Evolutionary conservation across 2,329 filamentous ascomycete species (phyloP).

Genomic region (Beauveria sp.): DNA sequence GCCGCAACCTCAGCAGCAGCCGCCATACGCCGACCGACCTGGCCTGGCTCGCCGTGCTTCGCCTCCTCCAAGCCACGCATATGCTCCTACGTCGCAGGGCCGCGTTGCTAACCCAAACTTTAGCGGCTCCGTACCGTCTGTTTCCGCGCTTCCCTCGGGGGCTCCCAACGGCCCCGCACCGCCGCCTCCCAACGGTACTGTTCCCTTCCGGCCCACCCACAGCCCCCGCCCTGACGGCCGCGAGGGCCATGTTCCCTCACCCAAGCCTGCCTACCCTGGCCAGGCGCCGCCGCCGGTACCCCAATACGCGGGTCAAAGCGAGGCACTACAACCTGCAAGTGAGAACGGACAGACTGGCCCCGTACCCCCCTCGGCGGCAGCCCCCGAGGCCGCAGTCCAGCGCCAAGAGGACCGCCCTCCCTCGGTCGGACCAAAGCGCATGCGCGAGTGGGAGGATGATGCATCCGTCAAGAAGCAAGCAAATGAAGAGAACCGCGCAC

Average conservation of each 20-base stretch:
- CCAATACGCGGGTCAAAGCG: constrained; percentile 64
- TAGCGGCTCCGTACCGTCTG: constrained; percentile 43
- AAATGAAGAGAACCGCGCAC: constrained; percentile 79
- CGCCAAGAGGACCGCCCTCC: constrained; percentile 63
- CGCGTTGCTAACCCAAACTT: constrained; percentile 55
- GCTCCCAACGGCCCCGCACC: constrained; percentile 25
- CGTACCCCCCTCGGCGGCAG: constrained; percentile 43
- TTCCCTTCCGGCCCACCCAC: constrained; percentile 63
- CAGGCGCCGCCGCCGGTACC: constrained; percentile 47
- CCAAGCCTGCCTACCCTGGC: constrained; percentile 76
- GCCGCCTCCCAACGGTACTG: constrained; percentile 45
- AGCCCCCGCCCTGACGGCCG: constrained; percentile 81
- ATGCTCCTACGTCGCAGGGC: constrained; percentile 43
- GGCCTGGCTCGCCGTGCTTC: constrained; percentile 16
- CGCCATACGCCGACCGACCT: constrained; percentile 7
- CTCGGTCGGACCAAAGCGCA: constrained; percentile 74
- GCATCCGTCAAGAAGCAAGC: constrained; percentile 73
- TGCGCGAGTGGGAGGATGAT: constrained; percentile 90
- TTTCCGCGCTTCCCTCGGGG: constrained; percentile 26
- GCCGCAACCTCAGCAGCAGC: constrained; percentile 4
- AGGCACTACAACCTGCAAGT: constrained; percentile 54
- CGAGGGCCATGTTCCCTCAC: constrained; percentile 71
- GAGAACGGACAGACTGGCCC: constrained; percentile 38
- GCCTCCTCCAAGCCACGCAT: constrained; percentile 36
- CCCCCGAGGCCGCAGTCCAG: constrained; percentile 57